Base-by-base conservation (phyloP, 345 rosid genomes). In the Bruguiera gymnorhiza region DNA sequence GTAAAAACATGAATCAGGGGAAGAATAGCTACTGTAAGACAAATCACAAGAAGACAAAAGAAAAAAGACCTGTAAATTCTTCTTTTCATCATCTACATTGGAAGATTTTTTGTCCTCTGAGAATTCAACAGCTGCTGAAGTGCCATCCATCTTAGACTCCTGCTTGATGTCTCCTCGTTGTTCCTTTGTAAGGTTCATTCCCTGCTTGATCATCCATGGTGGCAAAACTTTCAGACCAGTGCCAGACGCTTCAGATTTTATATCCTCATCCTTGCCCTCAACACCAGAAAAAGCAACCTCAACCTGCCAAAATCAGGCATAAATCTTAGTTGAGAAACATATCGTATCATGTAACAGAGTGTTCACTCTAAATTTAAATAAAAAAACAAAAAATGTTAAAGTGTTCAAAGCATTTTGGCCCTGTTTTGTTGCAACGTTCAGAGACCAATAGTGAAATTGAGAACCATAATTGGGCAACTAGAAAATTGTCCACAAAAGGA, bases 131-230 rank as follows among this genome's bases (percentile, higher is more conserved):
- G 82, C 77, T 20, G 79, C 74, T 39, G 88, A 81, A 62, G 76
- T 84, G 72, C 86, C 90, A 78, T 85, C 91, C 85, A 76, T 79
- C 70, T 90, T 81, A 48, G 82, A 59, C 80, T 86, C 96, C 46
- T 79, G 88, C 78, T 86, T 83, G 70, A 77, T 78, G 79, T 87
- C 94, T 79, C 99, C 99, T 66, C 91, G 91, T 78, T 90, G 99
- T 75, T 88, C 97, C 73, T 78, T 85, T 1, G 97, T 88, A 63
- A 95, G 89, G 75, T 84, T 89, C 99, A 95, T 92, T 73, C 96
- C 97, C 82, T 88, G 80, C 79, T 77, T 95, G 61, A 95, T 90
- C 99, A 95, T 90, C 98, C 98, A 95, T 32, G 97, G 97, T 46
- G 97, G 97, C 68, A 95, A 78, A 32, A 87, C 90, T 83, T 95